These are phyloP conservation scores for Aspergillus sergii DNA, from an alignment of 2,329 filamentous ascomycete species.

Conservation along the genomic window DNA sequence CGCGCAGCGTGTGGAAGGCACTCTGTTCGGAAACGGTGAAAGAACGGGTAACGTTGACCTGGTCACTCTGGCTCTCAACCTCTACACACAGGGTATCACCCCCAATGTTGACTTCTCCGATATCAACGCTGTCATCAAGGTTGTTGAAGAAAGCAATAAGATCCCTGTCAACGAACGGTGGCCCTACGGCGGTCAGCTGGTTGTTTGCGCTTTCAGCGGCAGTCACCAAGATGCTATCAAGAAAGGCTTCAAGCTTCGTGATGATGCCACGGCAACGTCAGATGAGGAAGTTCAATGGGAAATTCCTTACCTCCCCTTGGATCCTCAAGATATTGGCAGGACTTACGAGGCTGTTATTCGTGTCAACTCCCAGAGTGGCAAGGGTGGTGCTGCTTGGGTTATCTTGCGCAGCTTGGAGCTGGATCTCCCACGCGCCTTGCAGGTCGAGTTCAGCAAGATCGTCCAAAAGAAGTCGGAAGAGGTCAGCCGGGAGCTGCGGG, in stretches of 20 bases:
- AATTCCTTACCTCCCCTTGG: conserved; percentile 88
- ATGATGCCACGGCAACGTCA: conserved; percentile 59
- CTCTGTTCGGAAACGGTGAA: conserved; percentile 92
- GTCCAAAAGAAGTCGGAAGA: conserved; percentile 81
- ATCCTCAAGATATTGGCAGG: conserved; percentile 88
- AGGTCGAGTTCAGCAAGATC: conserved; percentile 85
- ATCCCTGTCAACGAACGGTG: conserved; percentile 88
- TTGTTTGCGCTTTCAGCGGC: conserved; percentile 90
- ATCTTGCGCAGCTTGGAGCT: conserved; percentile 86
- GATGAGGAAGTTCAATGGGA: conserved; percentile 72
- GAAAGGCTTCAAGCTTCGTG: conserved; percentile 73
- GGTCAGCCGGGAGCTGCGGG: conserved; percentile 79
- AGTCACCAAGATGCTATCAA: conserved; percentile 96
- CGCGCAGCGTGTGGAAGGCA: conserved; percentile 90
- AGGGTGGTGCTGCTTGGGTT: conserved; percentile 93
- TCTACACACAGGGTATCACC: conserved; percentile 90
- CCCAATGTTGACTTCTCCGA: conserved; percentile 90
- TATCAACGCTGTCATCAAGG: conserved; percentile 79
- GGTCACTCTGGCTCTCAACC: conserved; percentile 86
- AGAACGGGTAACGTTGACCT: conserved; percentile 94
- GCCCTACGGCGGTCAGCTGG: conserved; percentile 87
- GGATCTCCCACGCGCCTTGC: conserved; percentile 87
- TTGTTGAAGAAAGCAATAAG: conserved; percentile 91
- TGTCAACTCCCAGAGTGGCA: conserved; percentile 95
- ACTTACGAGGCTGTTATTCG: conserved; percentile 98